Conservation (phyloP, 1,284 basidiomycete genomes). For the Albatrellus sp. region DNA sequence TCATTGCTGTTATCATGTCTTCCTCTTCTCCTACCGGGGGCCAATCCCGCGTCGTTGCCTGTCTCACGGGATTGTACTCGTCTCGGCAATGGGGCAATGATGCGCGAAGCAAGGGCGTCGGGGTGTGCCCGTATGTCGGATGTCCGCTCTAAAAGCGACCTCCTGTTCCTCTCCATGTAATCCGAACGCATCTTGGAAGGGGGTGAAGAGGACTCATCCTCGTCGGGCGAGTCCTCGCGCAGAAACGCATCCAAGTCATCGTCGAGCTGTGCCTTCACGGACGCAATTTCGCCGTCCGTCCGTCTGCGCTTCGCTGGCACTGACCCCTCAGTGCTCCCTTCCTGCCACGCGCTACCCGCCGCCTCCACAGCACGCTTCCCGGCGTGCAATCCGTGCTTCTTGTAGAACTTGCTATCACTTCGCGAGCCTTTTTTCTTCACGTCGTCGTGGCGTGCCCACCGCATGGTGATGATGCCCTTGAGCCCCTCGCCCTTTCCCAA, state of each 20-base stretch:
- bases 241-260: slow-evolving; percentile 57
- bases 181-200: slow-evolving; percentile 57
- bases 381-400: slow-evolving; percentile 50
- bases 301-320: slow-evolving; percentile 23
- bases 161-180: slow-evolving; percentile 32
- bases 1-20: slow-evolving; percentile 1
- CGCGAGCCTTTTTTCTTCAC: slow-evolving; percentile 64
- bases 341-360: slow-evolving; percentile 12
- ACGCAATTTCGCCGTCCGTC: slow-evolving; percentile 20
- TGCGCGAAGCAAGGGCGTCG: slow-evolving; percentile 25
- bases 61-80: slow-evolving; percentile 15
- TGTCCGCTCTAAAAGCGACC: slow-evolving; percentile 43
- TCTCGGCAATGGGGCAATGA: slow-evolving; percentile 30
- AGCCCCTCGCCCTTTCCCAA: slow-evolving; percentile 52
- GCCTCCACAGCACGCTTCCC: slow-evolving; percentile 34
- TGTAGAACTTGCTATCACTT: slow-evolving; percentile 61
- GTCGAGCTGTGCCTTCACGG: slow-evolving; percentile 31
- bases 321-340: slow-evolving; percentile 13
- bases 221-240: slow-evolving; percentile 25
- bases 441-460: slow-evolving; percentile 57
- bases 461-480: slow-evolving; percentile 51
- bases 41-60: slow-evolving; percentile 1
- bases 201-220: slow-evolving; percentile 26
- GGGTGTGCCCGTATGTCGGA: slow-evolving; percentile 26
- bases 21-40: slow-evolving; percentile 11